Conservation (phyloP, 345 rosid genomes). For the Salix arbutifolia region DNA sequence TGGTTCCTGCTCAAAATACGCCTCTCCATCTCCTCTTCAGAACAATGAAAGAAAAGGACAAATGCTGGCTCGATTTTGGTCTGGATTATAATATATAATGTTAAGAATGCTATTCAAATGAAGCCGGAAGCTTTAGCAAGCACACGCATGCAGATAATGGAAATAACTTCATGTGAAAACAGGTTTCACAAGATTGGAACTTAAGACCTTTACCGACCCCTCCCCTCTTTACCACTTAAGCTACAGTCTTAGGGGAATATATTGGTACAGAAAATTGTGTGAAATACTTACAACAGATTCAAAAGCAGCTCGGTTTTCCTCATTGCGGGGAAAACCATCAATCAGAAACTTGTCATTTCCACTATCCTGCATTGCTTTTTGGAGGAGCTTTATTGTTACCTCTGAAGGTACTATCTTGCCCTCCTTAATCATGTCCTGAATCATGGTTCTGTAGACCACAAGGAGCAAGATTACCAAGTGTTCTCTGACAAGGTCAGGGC, state of each 20-base stretch:
- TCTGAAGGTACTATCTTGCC: constrained; percentile 51
- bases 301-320: constrained; percentile 31
- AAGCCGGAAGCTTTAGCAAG: too few species aligned
- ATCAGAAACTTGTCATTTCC: constrained; percentile 28
- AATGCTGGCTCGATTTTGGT: constrained; percentile 44
- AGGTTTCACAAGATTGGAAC: background rate
- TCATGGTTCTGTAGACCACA: constrained; percentile 42
- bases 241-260: background rate
- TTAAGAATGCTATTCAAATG: background rate
- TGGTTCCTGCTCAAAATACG: constrained; percentile 22
- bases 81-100: constrained; percentile 19
- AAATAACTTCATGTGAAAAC: background rate
- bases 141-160: background rate
- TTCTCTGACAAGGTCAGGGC: background rate
- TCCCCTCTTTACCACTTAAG: background rate
- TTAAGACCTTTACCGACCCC: background rate
- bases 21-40: constrained; percentile 40
- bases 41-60: constrained; percentile 49
- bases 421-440: constrained; percentile 54
- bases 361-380: constrained; percentile 26
- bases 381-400: constrained; percentile 32
- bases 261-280: background rate
- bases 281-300: constrained; percentile 26
- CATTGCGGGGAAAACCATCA: constrained; percentile 33
- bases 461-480: background rate